Percentiles rank a stretch among this genome's conserved stretches.
These are phyloP conservation scores for Panicum miliaceum DNA, from an alignment of 176 grass and related monocot genomes.

Conservation along the genomic window DNA sequence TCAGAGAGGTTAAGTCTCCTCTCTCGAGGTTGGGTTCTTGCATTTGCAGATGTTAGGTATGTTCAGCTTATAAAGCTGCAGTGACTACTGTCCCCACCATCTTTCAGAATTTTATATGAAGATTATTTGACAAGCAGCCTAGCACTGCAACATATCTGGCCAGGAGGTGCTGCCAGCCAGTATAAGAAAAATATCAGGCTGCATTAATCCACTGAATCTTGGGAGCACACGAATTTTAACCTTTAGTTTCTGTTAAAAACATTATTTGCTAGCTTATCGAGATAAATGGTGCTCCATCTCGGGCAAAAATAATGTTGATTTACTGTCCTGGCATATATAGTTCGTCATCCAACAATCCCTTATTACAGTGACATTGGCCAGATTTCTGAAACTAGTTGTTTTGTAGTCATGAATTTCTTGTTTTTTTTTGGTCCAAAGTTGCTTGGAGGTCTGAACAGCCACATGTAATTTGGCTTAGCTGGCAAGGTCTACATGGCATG, in stretches of 20 bases:
- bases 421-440: not conserved
- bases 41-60: constrained; percentile 96
- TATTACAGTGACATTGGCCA: not conserved
- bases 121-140: constrained; percentile 22
- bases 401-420: constrained; percentile 3
- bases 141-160: not conserved
- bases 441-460: not conserved
- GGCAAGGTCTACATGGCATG: constrained; percentile 15
- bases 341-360: not conserved
- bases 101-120: constrained; percentile 34
- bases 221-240: constrained; percentile 4
- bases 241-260: constrained; percentile 10
- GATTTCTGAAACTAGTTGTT: constrained; percentile 2
- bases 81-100: constrained; percentile 34
- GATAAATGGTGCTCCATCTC: constrained; percentile 6
- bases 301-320: not conserved
- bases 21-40: constrained; percentile 87
- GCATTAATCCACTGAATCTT: constrained; percentile 5
- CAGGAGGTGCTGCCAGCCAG: constrained; percentile 17
- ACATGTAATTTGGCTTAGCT: constrained; percentile 6
- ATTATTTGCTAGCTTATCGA: constrained; percentile 28
- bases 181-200: not conserved
- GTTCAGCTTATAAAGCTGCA: constrained; percentile 42
- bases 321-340: constrained; percentile 22
- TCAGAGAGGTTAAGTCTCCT: constrained; percentile 86